Conservation (phyloP, 164 flowering plant genomes). For the Magnolia officinalis region DNA sequence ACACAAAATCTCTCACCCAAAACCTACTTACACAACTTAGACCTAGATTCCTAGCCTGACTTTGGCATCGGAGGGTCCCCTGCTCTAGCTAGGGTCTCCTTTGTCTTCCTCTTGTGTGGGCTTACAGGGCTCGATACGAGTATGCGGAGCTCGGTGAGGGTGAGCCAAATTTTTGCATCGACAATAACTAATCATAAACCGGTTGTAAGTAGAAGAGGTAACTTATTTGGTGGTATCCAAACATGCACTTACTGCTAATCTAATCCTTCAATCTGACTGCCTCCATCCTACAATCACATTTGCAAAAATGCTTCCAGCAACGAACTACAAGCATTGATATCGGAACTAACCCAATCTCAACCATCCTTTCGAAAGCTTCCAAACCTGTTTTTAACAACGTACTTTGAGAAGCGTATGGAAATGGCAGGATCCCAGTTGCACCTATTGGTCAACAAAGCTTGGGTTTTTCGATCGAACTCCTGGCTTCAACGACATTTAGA, state of each 20-base stretch:
- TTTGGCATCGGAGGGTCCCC: too few relatives aligned
- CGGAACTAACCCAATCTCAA: constrained; percentile 51
- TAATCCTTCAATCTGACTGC: constrained; percentile 56
- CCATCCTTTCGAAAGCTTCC: constrained; percentile 38
- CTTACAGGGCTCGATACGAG: too few relatives aligned
- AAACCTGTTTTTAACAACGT: constrained; percentile 36
- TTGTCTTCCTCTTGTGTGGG: too few relatives aligned
- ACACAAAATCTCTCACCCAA: too few relatives aligned
- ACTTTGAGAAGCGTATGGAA: constrained; percentile 81
- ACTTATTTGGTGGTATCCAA: too few relatives aligned
- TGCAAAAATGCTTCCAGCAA: constrained; percentile 54
- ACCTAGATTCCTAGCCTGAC: too few relatives aligned
- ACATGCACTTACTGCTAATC: constrained; percentile 20
- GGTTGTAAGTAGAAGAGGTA: too few relatives aligned
- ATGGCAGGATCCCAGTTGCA: constrained; percentile 77
- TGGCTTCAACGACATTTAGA: constrained; percentile 37
- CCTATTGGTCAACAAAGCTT: constrained; percentile 33
- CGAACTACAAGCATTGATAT: constrained; percentile 52
- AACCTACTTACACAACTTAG: too few relatives aligned
- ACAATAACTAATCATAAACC: too few relatives aligned
- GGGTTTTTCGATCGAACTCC: constrained; percentile 28
- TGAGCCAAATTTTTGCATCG: too few relatives aligned
- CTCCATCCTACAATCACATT: constrained; percentile 32
- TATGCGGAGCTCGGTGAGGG: too few relatives aligned
- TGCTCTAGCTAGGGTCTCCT: too few relatives aligned